A percentile compares a stretch with the other conserved stretches of the same genome.
Conservation (phyloP, 441 rosid genomes). For the Metrosideros polymorpha region DNA sequence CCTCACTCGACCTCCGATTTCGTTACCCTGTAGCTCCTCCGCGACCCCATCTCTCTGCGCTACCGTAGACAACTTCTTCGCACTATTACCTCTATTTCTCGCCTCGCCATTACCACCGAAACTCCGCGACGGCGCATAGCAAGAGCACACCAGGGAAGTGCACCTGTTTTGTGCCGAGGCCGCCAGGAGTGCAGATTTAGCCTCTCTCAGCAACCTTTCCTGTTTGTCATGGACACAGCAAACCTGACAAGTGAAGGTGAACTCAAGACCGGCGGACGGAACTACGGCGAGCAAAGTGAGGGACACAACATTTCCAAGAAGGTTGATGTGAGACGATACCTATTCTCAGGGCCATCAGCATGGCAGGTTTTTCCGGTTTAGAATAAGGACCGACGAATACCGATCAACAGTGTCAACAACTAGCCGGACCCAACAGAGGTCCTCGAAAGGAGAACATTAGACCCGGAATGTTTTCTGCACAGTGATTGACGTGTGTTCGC, state of each 20-base stretch:
- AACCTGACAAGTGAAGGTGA: background rate
- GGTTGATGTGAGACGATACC: background rate
- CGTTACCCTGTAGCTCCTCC: conserved; percentile 4
- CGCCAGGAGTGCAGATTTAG: conserved; percentile 47
- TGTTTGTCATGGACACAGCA: background rate
- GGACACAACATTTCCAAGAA: background rate
- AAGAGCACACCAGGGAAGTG: conserved; percentile 64
- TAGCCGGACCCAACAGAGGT: background rate
- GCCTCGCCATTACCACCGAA: conserved; percentile 10
- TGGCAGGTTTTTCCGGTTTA: background rate
- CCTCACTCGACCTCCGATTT: conserved; percentile 3
- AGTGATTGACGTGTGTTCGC: background rate
- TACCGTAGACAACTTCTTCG: conserved; percentile 16
- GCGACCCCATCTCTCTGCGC: conserved; percentile 25
- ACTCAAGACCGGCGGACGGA: background rate
- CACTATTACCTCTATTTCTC: background rate
- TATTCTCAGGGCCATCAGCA: background rate
- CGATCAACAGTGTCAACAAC: background rate
- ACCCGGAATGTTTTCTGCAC: background rate
- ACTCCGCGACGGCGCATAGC: conserved; percentile 46
- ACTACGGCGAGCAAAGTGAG: background rate
- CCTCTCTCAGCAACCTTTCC: background rate
- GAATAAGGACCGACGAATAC: background rate
- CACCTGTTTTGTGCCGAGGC: conserved; percentile 52
- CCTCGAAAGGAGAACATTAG: background rate